Percentiles rank a stretch among this genome's conserved stretches.
phyloP scores from a whole-genome alignment of 768 basidiomycete species.

The Mycena rebaudengoi region DNA sequence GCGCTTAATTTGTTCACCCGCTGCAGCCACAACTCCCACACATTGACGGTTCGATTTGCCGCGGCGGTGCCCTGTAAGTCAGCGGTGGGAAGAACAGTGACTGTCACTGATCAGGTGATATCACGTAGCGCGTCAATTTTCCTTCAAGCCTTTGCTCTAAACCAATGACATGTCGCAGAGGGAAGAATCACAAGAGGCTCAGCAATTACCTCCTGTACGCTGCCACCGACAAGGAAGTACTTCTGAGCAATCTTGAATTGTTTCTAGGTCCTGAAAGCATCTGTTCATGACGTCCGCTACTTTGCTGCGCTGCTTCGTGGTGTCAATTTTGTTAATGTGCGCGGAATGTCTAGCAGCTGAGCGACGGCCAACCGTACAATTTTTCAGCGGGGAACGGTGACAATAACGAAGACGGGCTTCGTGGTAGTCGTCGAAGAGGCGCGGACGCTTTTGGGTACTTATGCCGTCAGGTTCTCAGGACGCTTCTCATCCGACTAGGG shows the following conservation, averaged over 20 bases:
- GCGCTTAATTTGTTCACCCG: too few species aligned
- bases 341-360: constrained; percentile 33
- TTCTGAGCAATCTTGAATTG: background rate
- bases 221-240: background rate
- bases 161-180: constrained; percentile 17
- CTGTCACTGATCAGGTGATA: too few species aligned
- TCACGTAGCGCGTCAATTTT: too few species aligned
- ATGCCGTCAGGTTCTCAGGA: background rate
- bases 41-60: too few species aligned
- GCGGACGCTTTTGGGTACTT: constrained; percentile 77
- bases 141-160: too few species aligned
- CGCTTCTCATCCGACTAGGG: constrained; percentile 52
- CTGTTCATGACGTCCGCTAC: constrained; percentile 84
- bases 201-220: constrained; percentile 14
- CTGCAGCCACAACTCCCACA: too few species aligned
- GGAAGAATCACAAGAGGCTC: constrained; percentile 4
- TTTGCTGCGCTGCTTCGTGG: constrained; percentile 82
- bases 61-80: too few species aligned
- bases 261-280: constrained; percentile 64
- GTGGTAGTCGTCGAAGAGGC: constrained; percentile 88
- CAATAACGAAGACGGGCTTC: constrained; percentile 73
- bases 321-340: constrained; percentile 82
- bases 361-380: constrained; percentile 8
- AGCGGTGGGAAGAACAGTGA: too few species aligned
- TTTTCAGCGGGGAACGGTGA: constrained; percentile 79